Evolutionary conservation across 148 eudicot species (phyloP), one percentile per base, ranked within the genome.

Genomic region (Cornus kousa): DNA sequence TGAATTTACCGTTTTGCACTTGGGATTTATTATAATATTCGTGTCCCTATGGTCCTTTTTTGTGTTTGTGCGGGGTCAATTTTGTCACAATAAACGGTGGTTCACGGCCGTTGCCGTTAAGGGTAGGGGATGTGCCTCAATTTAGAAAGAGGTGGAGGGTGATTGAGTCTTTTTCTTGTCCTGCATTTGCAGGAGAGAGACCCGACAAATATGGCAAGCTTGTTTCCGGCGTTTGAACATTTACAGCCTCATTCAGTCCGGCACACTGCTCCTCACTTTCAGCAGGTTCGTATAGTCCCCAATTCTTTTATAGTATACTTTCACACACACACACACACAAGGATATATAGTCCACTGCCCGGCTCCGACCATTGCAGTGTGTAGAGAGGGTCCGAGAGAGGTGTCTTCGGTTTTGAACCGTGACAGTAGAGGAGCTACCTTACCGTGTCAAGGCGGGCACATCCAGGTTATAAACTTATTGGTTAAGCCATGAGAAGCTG

Each of bases 141-240:
- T 62, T 62, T 20, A 16, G 59, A 74, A 62, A 33, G 4, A 20
- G 50, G 37, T 33, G 59, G 35, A 35, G 50, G 67, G 67, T 7
- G 31, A 11, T 70, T 39, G 79, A 48, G 66, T 65, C 4, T 64
- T 10, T 62, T 4, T 79, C 3, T 64, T 59, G 31, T 31, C n/a
- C 67, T 72, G 67, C n/a, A 11, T 77, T 1, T 77, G 84, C 84
- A 86, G 91, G 89, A 88, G 43, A 73, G 87, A 72, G 91, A 79
- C 64, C 74, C 80, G 4, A 72, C 72, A 46, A 82, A 77, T 67
- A 82, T 84, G 84, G 79, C 84, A 66, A 84, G 62, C 67, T 75
- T 88, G 70, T 86, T 86, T 81, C 86, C 87, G 2, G 67, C 69
- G 39, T 86, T 88, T 76, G 91, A 88, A 40, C 87, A 82, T 48